Evolutionary conservation across 257 asterid genomes (phyloP).

Genomic region (Henckelia pumila): DNA sequence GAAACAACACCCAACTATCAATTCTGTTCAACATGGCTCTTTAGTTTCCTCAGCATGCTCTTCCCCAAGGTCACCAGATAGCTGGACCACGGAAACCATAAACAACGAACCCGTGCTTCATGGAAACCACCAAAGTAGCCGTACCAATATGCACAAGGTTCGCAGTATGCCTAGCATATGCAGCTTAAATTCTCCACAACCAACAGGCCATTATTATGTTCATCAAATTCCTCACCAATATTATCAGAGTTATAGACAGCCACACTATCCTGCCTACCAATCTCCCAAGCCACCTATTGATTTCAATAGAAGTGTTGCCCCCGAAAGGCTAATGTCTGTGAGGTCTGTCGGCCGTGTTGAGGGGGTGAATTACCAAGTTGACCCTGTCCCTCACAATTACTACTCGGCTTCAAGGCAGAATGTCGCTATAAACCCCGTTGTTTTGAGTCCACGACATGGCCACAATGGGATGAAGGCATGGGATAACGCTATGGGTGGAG

Average conservation of each 20-base stretch:
- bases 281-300: slow-evolving; percentile 43
- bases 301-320: slow-evolving; percentile 28
- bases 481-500: slow-evolving; percentile 31
- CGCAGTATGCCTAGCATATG: slow-evolving; percentile 67
- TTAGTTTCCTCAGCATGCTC: slow-evolving; percentile 49
- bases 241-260: slow-evolving; percentile 25
- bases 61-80: slow-evolving; percentile 63
- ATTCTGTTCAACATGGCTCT: slow-evolving; percentile 25
- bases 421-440: slow-evolving; percentile 30
- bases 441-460: slow-evolving; percentile 34
- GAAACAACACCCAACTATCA: slow-evolving; percentile 33
- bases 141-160: slow-evolving; percentile 51
- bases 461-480: slow-evolving; percentile 28
- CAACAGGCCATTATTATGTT: slow-evolving; percentile 20
- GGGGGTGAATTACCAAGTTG: slow-evolving; percentile 46
- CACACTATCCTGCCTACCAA: slow-evolving; percentile 29
- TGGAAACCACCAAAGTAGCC: slow-evolving; percentile 21
- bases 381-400: slow-evolving; percentile 31
- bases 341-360: slow-evolving; percentile 50
- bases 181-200: slow-evolving; percentile 40
- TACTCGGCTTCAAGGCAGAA: slow-evolving; percentile 32
- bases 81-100: slow-evolving; percentile 38
- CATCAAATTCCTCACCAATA: slow-evolving; percentile 34
- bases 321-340: slow-evolving; percentile 43
- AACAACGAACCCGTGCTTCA: slow-evolving; percentile 23